Base-by-base conservation (phyloP, 257 asterid species). In the Fraxinus americana region DNA sequence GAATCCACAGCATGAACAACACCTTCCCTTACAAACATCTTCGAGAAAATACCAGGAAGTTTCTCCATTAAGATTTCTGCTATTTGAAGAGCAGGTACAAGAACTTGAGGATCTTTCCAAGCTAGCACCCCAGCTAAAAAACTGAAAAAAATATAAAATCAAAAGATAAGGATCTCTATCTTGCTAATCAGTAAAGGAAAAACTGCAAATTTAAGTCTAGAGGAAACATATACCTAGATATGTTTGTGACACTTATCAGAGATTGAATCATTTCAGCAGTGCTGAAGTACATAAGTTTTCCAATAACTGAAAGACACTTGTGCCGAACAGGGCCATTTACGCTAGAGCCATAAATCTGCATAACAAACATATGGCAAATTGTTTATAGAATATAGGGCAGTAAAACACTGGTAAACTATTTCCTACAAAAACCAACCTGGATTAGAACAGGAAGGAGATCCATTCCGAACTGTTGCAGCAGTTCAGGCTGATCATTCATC, bases 101-200 rank as follows among this genome's bases (percentile, higher is more conserved):
- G 85, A 72, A 91, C 99, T 80, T 92, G 99, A 45, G 98, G 98
- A 89, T 96, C 99, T 90, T 96, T 96, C 98, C 98, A 94, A 57
- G 99, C 99, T 83, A 96, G 85, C 75, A 96, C 97, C 79, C 99
- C 99, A 77, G 98, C 97, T 80, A 96, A 87, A 86, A 96, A 96
- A 80, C 99, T 96, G 74, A 39, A 79, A 52, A 72, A 80, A 36
- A 52, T 74, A 32, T 2, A 32, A 32, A 84, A 67, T 72, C 72
- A 63, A 23, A 82, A 71, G 80, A 80, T 80, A 59, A 79, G 76
- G 32, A 75, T 48, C 19, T 73, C 43, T 76, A 29, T 57, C 16
- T 57, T n/a, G 73, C 78, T 48, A 50, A 61, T 45, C 54, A 61
- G 70, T 54, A 73, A 23, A 74, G 77, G 27, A 59, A 48, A 59